These are phyloP conservation scores for Geotrichum histeridarum DNA, from an alignment of 1,139 yeast species.

Conservation along the genomic window DNA sequence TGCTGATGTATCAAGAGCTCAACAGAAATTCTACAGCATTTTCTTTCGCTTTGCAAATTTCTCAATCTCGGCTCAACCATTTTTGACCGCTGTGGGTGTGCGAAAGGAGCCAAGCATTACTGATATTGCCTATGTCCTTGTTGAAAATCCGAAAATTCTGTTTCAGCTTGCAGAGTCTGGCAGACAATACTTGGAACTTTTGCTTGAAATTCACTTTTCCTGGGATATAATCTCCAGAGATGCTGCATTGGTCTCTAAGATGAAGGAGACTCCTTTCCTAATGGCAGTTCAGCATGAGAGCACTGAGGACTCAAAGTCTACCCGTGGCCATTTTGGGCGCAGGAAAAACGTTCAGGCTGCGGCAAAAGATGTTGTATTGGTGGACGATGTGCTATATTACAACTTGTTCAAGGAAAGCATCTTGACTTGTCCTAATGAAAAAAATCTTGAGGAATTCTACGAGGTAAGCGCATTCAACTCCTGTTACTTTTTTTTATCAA, in stretches of 20 bases:
- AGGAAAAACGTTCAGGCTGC: constrained; percentile 25
- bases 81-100: constrained; percentile 37
- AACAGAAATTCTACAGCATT: constrained; percentile 26
- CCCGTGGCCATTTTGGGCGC: constrained; percentile 2
- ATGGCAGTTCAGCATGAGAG: constrained; percentile 29
- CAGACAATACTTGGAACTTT: constrained; percentile 29
- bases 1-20: constrained; percentile 17
- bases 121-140: constrained; percentile 34
- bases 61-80: constrained; percentile 31
- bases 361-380: constrained; percentile 35
- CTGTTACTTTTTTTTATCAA: not conserved
- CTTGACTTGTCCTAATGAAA: constrained; percentile 39
- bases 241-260: constrained; percentile 26
- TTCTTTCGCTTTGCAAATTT: constrained; percentile 32
- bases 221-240: constrained; percentile 29
- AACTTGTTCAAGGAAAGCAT: constrained; percentile 36
- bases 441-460: constrained; percentile 34
- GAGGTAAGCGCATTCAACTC: not conserved
- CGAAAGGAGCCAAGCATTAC: constrained; percentile 34
- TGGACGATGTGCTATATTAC: constrained; percentile 39
- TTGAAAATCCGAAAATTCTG: constrained; percentile 33
- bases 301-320: constrained; percentile 1
- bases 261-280: constrained; percentile 34
- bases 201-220: constrained; percentile 28
- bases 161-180: constrained; percentile 29